These are phyloP conservation scores for Arthrocladium fulminans DNA, from an alignment of 2,329 filamentous ascomycete species.

Conservation along the genomic window DNA sequence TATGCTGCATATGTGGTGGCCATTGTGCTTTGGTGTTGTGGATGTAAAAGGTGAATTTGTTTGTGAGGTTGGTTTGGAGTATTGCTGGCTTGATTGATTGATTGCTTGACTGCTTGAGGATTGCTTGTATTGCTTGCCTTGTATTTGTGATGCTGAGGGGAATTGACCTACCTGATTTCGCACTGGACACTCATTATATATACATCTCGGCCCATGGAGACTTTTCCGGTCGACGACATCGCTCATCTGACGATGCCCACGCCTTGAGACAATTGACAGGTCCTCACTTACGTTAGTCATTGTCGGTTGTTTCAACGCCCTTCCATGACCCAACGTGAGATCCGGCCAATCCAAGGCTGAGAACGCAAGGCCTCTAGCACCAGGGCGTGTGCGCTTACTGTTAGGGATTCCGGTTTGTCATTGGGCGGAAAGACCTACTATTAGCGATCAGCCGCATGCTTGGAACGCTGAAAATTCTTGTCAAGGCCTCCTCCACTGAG, in stretches of 20 bases:
- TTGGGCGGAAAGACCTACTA: conserved; percentile 18
- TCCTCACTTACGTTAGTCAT: neutral
- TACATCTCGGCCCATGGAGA: conserved; percentile 6
- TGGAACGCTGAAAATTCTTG: conserved; percentile 12
- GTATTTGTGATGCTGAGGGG: conserved; percentile 5
- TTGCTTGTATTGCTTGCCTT: conserved; percentile 8
- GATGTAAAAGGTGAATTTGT: neutral
- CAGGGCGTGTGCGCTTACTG: conserved; percentile 18
- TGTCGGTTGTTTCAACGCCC: neutral
- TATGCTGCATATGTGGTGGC: conserved; percentile 17
- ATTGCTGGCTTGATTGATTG: conserved; percentile 3
- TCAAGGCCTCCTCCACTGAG: too few species aligned
- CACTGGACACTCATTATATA: conserved; percentile 15
- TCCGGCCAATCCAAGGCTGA: conserved; percentile 14
- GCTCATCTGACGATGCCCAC: neutral
- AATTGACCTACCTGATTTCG: conserved; percentile 2
- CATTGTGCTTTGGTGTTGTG: conserved; percentile 13
- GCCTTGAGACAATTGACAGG: neutral
- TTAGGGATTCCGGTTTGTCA: conserved; percentile 18
- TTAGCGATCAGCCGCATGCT: conserved; percentile 18
- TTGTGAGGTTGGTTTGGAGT: conserved; percentile 5
- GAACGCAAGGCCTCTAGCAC: conserved; percentile 7
- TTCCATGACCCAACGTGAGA: neutral
- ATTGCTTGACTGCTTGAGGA: too few species aligned
- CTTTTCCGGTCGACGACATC: conserved; percentile 3